Percentiles rank a stretch among this genome's conserved stretches.
Conservation (phyloP, 306 rosid species). For the Corylus avellana region DNA sequence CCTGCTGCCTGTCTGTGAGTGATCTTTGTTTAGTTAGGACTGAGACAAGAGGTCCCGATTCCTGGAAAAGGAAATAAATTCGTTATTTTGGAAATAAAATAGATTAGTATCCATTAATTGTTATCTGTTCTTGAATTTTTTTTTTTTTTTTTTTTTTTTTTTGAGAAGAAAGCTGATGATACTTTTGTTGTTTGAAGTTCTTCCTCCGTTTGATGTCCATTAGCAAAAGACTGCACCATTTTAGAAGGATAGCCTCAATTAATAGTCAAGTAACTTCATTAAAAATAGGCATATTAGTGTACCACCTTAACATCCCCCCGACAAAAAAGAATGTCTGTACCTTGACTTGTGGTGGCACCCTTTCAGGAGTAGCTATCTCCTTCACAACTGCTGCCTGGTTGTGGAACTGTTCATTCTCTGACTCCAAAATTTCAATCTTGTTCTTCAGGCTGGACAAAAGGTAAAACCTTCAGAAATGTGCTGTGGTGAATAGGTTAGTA, state of each 20-base stretch:
- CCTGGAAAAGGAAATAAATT: slow-evolving; percentile 47
- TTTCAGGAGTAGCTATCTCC: slow-evolving; percentile 39
- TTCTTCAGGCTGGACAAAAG: slow-evolving; percentile 58
- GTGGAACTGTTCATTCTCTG: slow-evolving; percentile 66
- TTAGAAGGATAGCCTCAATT: slow-evolving; percentile 21
- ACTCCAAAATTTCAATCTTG: slow-evolving; percentile 59
- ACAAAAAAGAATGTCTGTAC: slow-evolving; percentile 26
- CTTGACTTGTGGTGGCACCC: slow-evolving; percentile 38
- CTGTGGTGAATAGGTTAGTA: background rate
- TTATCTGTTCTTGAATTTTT: background rate
- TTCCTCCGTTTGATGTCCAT: slow-evolving; percentile 50
- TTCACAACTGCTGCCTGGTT: slow-evolving; percentile 46
- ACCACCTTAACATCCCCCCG: background rate
- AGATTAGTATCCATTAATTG: slow-evolving; percentile 2
- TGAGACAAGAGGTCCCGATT: slow-evolving; percentile 43
- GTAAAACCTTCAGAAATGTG: slow-evolving; percentile 18
- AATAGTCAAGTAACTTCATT: slow-evolving; percentile 12
- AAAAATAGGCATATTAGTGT: slow-evolving; percentile 14
- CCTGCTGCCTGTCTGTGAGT: slow-evolving; percentile 88
- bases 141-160: slow-evolving; percentile 5
- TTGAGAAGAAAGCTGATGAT: slow-evolving; percentile 15
- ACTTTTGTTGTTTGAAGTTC: slow-evolving; percentile 55
- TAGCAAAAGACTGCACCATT: slow-evolving; percentile 54
- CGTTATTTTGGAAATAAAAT: slow-evolving; percentile 18
- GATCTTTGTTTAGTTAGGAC: slow-evolving; percentile 73